phyloP scores from a whole-genome alignment of 306 rosid genomes.

The Cicer pinnatifidum region DNA sequence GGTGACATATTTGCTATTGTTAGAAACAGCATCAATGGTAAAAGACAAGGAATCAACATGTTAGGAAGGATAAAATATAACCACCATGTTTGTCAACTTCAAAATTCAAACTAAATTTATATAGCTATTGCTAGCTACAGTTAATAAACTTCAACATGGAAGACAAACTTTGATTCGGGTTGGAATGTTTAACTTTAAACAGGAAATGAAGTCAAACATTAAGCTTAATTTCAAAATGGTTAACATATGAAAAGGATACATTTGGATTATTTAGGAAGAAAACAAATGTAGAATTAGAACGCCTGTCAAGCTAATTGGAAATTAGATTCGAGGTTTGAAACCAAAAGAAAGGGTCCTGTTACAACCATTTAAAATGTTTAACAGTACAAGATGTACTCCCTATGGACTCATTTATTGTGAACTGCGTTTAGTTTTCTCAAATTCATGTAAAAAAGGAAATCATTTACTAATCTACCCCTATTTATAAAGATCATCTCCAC shows the following conservation, averaged over 20 bases:
- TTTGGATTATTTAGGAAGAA: neutral
- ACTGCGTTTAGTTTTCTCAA: too few relatives aligned
- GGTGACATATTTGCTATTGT: neutral
- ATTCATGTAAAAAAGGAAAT: too few relatives aligned
- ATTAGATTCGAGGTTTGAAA: neutral
- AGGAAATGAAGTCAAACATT: neutral
- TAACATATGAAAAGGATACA: neutral
- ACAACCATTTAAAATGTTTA: too few relatives aligned
- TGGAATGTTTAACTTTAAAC: neutral
- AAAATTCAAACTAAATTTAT: neutral
- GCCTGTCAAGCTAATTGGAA: neutral
- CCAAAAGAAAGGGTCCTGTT: neutral
- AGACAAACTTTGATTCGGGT: neutral
- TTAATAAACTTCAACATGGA: conserved; percentile 6
- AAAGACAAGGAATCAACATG: neutral
- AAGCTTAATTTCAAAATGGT: conserved; percentile 7
- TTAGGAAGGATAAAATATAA: neutral
- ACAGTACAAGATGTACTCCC: neutral
- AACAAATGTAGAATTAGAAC: conserved; percentile 2
- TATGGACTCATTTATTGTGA: too few relatives aligned
- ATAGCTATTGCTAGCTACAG: neutral
- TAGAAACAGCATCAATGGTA: neutral
- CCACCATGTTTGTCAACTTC: neutral
- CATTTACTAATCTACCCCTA: too few relatives aligned
- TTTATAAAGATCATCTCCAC: too few relatives aligned